Base-by-base conservation (phyloP, 2,329 filamentous ascomycete genomes). In the Tolypocladium sp. region DNA sequence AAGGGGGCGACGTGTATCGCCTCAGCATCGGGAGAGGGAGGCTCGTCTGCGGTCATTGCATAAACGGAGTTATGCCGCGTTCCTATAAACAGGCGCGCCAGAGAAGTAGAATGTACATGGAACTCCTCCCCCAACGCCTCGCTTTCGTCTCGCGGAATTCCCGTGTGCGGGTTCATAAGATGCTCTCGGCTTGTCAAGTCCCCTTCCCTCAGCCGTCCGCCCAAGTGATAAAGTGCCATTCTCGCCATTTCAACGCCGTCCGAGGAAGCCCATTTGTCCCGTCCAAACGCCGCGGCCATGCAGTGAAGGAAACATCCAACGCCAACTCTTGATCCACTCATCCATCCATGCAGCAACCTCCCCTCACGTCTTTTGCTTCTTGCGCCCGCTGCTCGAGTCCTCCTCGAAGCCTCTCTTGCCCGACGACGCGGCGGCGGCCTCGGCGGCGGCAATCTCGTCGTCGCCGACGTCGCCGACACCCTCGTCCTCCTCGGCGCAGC, bases 381-480 rank as follows among this genome's bases (percentile, higher is more conserved):
- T 73, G 25, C 62, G 62, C 1, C 65, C 61, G 38, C 55, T 61
- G 10, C 55, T 59, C 8, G 58, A 27, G 27, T 62, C 63, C 20
- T 62, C 65, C n/a, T 65, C 63, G 6, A 65, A 63, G 33, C 53
- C 63, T 53, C 58, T 62, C 62, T 59, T 63, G 27, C 42, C 57
- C 37, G 20, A 60, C n/a, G 40, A 20, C 12, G 5, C 30, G n/a
- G 33, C 44, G 8, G 30, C 38, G 10, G 41, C 35, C 22, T 33
- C 22, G 49, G 35, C 49, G 35, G 46, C n/a, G 22, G 33, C 55
- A 55, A 53, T 38, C 25, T 63, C 62, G 10, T 68, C 68, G 41
- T 75, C 71, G 49, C 71, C 74, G 55, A 76, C 63, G 58, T 75
- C 75, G 40, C 70, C 77, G 54, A 79, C 70, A 12, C 74, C 76